Evolutionary conservation across 495 filamentous ascomycete genomes (phyloP).

Genomic region (Aspergillus cavernicola): DNA sequence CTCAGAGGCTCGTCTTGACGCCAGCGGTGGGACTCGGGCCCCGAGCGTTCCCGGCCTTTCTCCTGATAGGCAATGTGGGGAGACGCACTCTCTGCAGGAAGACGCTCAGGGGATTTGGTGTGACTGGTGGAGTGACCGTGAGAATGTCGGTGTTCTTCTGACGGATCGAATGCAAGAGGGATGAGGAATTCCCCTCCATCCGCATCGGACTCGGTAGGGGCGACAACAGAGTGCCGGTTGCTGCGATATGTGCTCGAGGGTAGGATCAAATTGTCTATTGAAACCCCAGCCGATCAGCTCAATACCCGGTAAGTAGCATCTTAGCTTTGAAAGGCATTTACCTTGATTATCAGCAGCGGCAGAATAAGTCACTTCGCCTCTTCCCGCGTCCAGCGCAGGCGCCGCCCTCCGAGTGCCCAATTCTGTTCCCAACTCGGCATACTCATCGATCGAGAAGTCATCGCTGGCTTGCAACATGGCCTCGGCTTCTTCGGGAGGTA

Average conservation of each 20-base stretch:
- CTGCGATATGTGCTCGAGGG: constrained; percentile 75
- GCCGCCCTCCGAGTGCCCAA: constrained; percentile 61
- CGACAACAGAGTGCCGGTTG: constrained; percentile 63
- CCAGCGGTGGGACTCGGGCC: constrained; percentile 37
- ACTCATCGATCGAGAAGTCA: constrained; percentile 58
- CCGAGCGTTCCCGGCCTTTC: constrained; percentile 61
- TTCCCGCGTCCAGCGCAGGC: constrained; percentile 26
- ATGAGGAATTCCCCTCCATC: constrained; percentile 78
- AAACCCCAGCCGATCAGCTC: background rate
- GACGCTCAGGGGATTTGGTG: constrained; percentile 22
- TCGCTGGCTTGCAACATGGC: constrained; percentile 63
- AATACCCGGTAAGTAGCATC: background rate
- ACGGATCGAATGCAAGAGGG: constrained; percentile 85
- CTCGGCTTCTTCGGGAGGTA: constrained; percentile 67
- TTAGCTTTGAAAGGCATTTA: background rate
- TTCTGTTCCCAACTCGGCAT: constrained; percentile 67
- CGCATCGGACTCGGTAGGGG: constrained; percentile 57
- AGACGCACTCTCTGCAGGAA: constrained; percentile 43
- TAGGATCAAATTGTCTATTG: constrained; percentile 57
- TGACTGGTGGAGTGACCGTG: constrained; percentile 20
- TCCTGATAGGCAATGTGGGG: constrained; percentile 93
- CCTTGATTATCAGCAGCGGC: constrained; percentile 23
- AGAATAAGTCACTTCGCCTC: constrained; percentile 13
- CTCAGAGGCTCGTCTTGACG: constrained; percentile 49
- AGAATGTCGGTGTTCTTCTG: constrained; percentile 57